Percentiles rank a stretch among this genome's conserved stretches.
These are phyloP conservation scores for Elsinoe australis DNA, from an alignment of 2,329 filamentous ascomycete genomes.

Conservation along the genomic window DNA sequence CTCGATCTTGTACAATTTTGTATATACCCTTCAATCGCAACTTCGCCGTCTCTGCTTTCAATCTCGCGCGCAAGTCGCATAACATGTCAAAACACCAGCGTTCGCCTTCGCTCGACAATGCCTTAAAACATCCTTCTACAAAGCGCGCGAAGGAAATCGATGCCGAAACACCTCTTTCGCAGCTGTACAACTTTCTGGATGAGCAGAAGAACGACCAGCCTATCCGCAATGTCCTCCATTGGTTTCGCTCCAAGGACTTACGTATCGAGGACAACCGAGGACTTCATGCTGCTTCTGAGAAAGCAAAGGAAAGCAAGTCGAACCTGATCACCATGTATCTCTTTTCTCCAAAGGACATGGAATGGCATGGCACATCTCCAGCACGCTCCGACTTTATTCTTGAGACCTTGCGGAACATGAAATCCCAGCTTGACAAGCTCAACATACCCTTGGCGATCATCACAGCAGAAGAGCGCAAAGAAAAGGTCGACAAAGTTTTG, in stretches of 20 bases:
- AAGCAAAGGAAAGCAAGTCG: conserved; percentile 38
- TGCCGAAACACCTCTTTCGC: conserved; percentile 37
- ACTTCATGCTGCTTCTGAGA: conserved; percentile 39
- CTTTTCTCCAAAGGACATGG: conserved; percentile 41
- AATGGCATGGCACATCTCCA: conserved; percentile 45
- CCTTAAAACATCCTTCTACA: conserved; percentile 38
- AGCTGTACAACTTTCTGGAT: conserved; percentile 35
- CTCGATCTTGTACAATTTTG: conserved; percentile 10
- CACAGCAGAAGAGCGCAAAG: conserved; percentile 36
- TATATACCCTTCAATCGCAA: not conserved
- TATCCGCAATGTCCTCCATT: conserved; percentile 40
- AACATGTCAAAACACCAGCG: conserved; percentile 16
- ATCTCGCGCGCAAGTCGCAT: not conserved
- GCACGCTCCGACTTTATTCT: conserved; percentile 44
- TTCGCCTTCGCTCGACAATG: conserved; percentile 18
- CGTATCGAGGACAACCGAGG: conserved; percentile 45
- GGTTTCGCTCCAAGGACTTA: conserved; percentile 47
- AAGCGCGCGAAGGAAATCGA: conserved; percentile 47
- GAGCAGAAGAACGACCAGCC: conserved; percentile 34
- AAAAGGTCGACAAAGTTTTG: conserved; percentile 37
- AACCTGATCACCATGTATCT: conserved; percentile 42
- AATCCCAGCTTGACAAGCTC: conserved; percentile 40
- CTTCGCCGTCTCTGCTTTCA: not conserved
- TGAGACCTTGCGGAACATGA: conserved; percentile 38
- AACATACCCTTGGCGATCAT: conserved; percentile 44